A percentile compares a stretch with the other conserved stretches of the same genome.
phyloP scores from a whole-genome alignment of 352 stramenopile species.

The Pythium graminicola region DNA sequence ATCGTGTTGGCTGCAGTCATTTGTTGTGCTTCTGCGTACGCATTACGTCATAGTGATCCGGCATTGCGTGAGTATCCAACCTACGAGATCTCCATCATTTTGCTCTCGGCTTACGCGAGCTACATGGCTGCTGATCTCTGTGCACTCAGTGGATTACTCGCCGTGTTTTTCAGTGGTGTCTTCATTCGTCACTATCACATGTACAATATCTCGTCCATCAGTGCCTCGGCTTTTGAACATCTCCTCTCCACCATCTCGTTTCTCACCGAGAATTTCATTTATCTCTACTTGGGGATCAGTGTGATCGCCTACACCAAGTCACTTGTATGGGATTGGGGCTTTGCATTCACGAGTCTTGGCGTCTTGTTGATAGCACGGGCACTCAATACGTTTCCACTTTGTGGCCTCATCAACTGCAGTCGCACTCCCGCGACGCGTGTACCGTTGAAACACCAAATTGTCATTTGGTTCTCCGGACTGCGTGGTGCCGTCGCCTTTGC shows the following conservation, averaged over 20 bases:
- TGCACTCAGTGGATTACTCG: conserved; percentile 85
- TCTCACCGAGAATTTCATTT: conserved; percentile 42
- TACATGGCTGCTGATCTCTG: conserved; percentile 67
- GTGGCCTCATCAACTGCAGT: no score
- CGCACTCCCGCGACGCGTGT: conserved; percentile 23
- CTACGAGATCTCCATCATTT: conserved; percentile 59
- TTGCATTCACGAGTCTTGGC: conserved; percentile 27
- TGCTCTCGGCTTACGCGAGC: conserved; percentile 66
- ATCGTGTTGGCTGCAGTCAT: conserved; percentile 27
- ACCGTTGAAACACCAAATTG: conserved; percentile 28
- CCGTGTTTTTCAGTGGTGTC: conserved; percentile 85
- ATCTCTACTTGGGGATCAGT: conserved; percentile 33
- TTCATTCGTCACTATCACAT: conserved; percentile 43
- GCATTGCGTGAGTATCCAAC: conserved; percentile 39
- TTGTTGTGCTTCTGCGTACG: not conserved
- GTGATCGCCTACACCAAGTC: conserved; percentile 32
- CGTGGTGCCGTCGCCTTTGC: conserved; percentile 40
- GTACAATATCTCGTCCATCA: conserved; percentile 30
- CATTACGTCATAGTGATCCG: conserved; percentile 15
- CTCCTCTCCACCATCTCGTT: conserved; percentile 33
- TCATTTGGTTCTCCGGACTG: conserved; percentile 77
- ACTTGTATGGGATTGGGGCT: conserved; percentile 37
- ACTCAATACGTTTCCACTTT: conserved; percentile 27
- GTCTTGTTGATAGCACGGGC: conserved; percentile 27
- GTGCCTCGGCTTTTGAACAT: conserved; percentile 28